phyloP scores from a whole-genome alignment of 352 stramenopile species.

The Blastocystis sp. region DNA sequence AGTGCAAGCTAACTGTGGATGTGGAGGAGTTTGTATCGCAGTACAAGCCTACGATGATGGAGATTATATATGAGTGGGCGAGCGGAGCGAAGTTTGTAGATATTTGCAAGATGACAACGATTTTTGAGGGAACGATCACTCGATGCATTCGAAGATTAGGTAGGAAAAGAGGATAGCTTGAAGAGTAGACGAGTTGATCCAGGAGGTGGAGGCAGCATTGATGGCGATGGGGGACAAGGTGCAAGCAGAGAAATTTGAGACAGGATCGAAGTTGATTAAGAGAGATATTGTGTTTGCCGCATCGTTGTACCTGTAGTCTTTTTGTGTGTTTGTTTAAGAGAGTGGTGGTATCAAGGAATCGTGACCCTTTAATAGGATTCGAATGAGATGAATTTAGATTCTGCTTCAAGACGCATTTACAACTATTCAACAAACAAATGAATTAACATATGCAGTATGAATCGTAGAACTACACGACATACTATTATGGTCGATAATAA shows the following conservation, averaged over 20 bases:
- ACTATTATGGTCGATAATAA: neutral
- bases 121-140: conserved; percentile 97
- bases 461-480: too few species aligned
- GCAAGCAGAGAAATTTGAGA: conserved; percentile 93
- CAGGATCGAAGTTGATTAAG: conserved; percentile 90
- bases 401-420: too few species aligned
- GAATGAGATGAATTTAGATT: too few species aligned
- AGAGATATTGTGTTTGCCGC: conserved; percentile 99
- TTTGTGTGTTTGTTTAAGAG: conserved; percentile 10
- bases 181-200: conserved; percentile 84
- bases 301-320: conserved; percentile 87
- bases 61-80: conserved; percentile 78
- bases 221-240: conserved; percentile 92
- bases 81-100: conserved; percentile 96
- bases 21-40: conserved; percentile 92
- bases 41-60: conserved; percentile 95
- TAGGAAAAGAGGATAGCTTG: neutral
- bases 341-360: too few species aligned
- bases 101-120: conserved; percentile 92
- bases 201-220: conserved; percentile 87
- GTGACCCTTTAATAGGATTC: too few species aligned
- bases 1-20: conserved; percentile 85
- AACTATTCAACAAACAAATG: too few species aligned
- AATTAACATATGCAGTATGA: too few species aligned
- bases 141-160: conserved; percentile 84